A percentile compares a stretch with the other conserved stretches of the same genome.
Conservation (phyloP, 306 rosid species). For the Macrotyloma uniflorum region DNA sequence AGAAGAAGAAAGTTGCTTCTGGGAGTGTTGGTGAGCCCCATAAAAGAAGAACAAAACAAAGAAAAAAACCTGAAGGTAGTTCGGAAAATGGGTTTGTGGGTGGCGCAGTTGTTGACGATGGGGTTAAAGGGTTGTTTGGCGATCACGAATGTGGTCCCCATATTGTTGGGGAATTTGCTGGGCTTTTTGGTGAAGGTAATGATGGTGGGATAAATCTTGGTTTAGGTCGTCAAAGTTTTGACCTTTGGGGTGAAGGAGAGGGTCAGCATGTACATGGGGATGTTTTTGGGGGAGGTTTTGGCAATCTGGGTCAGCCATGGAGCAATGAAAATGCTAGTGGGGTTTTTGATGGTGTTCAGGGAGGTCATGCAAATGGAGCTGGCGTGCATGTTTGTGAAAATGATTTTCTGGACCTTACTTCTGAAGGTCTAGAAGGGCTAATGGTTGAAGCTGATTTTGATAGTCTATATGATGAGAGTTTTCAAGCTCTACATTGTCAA, state of each 20-base stretch:
- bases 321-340: slow-evolving; percentile 22
- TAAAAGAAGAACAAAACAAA: slow-evolving; percentile 4
- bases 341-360: slow-evolving; percentile 23
- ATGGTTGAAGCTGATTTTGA: slow-evolving; percentile 27
- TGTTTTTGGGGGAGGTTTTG: neutral
- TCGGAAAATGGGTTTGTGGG: slow-evolving; percentile 37
- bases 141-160: slow-evolving; percentile 1
- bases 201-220: slow-evolving; percentile 27
- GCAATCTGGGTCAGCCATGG: slow-evolving; percentile 42
- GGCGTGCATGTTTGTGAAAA: slow-evolving; percentile 21
- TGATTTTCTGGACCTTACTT: slow-evolving; percentile 27
- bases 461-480: slow-evolving; percentile 21
- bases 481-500: slow-evolving; percentile 38
- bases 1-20: slow-evolving; percentile 3
- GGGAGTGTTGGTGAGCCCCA: slow-evolving; percentile 7
- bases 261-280: slow-evolving; percentile 32
- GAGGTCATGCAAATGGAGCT: neutral
- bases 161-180: slow-evolving; percentile 33
- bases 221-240: slow-evolving; percentile 17
- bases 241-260: slow-evolving; percentile 35
- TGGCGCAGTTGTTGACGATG: neutral
- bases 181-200: slow-evolving; percentile 41
- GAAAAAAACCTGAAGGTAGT: slow-evolving; percentile 21
- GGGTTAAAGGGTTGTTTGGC: neutral
- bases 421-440: slow-evolving; percentile 28